A percentile compares a stretch with the other conserved stretches of the same genome.
Evolutionary conservation across 139 green algal genomes (phyloP).

Genomic region (Volvox reticuliferus): DNA sequence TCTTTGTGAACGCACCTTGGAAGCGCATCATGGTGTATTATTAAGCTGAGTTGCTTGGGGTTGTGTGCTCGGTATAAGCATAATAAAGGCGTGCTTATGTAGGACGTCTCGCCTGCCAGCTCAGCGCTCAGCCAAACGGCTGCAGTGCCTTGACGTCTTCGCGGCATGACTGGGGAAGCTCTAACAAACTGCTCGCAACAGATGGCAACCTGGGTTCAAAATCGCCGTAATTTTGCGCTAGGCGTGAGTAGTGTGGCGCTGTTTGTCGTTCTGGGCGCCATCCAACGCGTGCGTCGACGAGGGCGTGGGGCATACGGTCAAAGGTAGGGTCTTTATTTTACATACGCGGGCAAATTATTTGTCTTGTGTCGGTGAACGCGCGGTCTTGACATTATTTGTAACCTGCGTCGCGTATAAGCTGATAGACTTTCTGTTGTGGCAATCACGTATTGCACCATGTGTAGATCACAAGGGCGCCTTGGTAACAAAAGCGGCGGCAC

Average conservation of each 20-base stretch:
- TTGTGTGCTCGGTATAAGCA: too few species aligned
- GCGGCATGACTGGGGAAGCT: background rate
- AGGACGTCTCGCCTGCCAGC: too few species aligned
- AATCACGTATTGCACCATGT: background rate
- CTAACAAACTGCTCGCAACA: background rate
- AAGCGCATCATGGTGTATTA: too few species aligned
- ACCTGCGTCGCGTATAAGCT: too few species aligned
- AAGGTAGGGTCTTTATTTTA: background rate
- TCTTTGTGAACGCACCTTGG: too few species aligned
- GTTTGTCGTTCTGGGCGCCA: background rate
- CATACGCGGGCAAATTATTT: too few species aligned
- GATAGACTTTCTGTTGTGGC: too few species aligned
- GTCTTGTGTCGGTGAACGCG: too few species aligned
- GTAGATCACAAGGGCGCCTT: background rate
- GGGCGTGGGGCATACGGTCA: background rate
- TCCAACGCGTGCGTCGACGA: slow-evolving; percentile 1
- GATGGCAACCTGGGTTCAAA: background rate
- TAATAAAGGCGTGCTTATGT: too few species aligned
- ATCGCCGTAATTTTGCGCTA: background rate
- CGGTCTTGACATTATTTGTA: too few species aligned
- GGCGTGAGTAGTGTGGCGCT: background rate
- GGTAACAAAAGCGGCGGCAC: background rate
- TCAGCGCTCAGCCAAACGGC: slow-evolving; percentile 1
- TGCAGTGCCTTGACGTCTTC: background rate
- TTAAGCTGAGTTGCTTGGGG: too few species aligned